phyloP scores from a whole-genome alignment of 306 rosid species.

The Carpinus fangiana region DNA sequence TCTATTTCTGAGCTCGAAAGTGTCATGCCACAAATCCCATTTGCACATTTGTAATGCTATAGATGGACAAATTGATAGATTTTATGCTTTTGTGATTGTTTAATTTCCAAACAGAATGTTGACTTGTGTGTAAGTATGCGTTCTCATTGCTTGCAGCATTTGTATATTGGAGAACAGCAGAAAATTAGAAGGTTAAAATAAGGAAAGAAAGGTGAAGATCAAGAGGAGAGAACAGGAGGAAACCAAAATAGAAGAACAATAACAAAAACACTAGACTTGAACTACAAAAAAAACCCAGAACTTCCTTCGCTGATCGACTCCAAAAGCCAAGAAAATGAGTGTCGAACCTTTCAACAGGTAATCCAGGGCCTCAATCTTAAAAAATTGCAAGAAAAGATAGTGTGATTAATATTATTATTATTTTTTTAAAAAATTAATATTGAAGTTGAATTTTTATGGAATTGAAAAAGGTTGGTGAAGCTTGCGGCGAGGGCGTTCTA shows the following conservation, averaged over 20 bases:
- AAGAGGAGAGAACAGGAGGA: too few species aligned
- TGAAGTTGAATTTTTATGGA: background rate
- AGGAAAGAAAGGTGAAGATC: too few species aligned
- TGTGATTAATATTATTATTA: background rate
- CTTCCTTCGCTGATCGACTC: background rate
- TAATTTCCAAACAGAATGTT: background rate
- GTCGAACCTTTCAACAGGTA: slow-evolving; percentile 79
- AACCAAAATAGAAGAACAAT: background rate
- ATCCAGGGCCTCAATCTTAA: background rate
- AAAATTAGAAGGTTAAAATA: too few species aligned
- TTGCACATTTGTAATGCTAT: too few species aligned
- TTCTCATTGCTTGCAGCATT: too few species aligned
- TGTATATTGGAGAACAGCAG: too few species aligned
- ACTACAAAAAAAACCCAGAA: background rate
- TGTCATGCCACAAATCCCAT: too few species aligned
- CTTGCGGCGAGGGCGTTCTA: slow-evolving; percentile 91
- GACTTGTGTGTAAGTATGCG: too few species aligned
- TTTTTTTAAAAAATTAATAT: background rate
- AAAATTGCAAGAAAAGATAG: background rate
- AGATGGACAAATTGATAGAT: background rate
- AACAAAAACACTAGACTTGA: too few species aligned
- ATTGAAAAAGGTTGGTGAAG: slow-evolving; percentile 66
- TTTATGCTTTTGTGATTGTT: background rate
- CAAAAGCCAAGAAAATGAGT: slow-evolving; percentile 30
- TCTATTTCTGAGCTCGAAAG: background rate